phyloP scores from a whole-genome alignment of 2,329 filamentous ascomycete genomes.

The Scytalidium sp. region DNA sequence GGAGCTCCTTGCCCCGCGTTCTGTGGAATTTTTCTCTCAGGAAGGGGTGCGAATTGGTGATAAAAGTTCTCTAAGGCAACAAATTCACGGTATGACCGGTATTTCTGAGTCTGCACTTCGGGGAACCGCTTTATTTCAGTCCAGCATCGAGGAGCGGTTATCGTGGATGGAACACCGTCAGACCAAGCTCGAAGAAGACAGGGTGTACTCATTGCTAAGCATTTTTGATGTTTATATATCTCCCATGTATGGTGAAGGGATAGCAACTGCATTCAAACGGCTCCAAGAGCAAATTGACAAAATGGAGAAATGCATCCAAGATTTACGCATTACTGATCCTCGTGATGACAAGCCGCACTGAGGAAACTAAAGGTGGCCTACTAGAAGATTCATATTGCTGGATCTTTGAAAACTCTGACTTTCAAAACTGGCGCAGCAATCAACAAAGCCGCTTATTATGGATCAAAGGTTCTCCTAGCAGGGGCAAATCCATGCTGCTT shows the following conservation, averaged over 20 bases:
- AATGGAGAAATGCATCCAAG: conserved; percentile 14
- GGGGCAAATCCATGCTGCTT: conserved; percentile 35
- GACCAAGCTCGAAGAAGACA: conserved; percentile 34
- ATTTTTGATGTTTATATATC: conserved; percentile 42
- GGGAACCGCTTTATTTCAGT: conserved; percentile 2
- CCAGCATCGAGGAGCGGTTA: conserved; percentile 17
- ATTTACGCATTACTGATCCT: conserved; percentile 28
- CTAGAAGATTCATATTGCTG: conserved; percentile 31
- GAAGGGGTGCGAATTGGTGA: conserved; percentile 6
- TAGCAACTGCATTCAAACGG: conserved; percentile 25
- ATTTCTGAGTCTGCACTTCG: conserved; percentile 4
- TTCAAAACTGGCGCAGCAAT: conserved; percentile 22
- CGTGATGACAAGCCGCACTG: conserved; percentile 32
- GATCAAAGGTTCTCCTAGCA: conserved; percentile 33
- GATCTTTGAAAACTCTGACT: conserved; percentile 29
- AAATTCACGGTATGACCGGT: conserved; percentile 3
- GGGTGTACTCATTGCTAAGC: conserved; percentile 37
- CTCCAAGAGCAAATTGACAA: conserved; percentile 30
- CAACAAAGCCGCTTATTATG: conserved; percentile 24
- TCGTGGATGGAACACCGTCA: conserved; percentile 34
- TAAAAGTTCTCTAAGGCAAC: conserved; percentile 3
- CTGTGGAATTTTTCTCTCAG: conserved; percentile 6
- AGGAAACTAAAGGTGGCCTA: conserved; percentile 32
- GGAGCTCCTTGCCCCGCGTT: conserved; percentile 8
- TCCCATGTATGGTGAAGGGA: conserved; percentile 35